Percentiles rank a stretch among this genome's conserved stretches.
These are phyloP conservation scores for Calcarisporium arbuscula DNA, from an alignment of 2,329 filamentous ascomycete genomes.

Conservation along the genomic window DNA sequence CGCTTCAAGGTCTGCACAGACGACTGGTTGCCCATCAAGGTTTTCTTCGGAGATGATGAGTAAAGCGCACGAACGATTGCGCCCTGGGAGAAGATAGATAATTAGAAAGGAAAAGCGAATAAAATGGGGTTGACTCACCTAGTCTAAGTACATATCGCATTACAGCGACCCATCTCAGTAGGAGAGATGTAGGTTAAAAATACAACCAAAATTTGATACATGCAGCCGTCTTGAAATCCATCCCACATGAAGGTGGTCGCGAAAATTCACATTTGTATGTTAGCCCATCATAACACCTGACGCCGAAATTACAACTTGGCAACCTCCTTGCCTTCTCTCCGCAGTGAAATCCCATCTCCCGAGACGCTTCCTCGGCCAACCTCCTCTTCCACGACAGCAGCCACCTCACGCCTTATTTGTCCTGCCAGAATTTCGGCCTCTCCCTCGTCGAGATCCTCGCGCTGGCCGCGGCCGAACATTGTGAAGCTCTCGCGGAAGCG, in stretches of 20 bases:
- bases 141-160: no score
- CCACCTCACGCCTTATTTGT: conserved; percentile 44
- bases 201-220: no score
- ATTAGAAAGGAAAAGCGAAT: conserved; percentile 2
- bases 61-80: conserved; percentile 34
- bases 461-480: conserved; percentile 71
- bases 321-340: neutral
- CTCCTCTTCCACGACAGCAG: conserved; percentile 39
- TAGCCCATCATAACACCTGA: no score
- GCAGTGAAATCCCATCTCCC: conserved; percentile 17
- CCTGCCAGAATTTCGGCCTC: conserved; percentile 58
- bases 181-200: conserved; percentile 1
- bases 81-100: conserved; percentile 2
- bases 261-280: no score
- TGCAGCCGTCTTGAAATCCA: no score
- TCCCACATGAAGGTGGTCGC: no score
- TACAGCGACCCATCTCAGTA: conserved; percentile 3
- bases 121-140: no score
- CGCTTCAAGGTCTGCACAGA: conserved; percentile 81
- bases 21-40: conserved; percentile 65
- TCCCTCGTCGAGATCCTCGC: conserved; percentile 71
- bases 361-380: no score
- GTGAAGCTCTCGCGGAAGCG: conserved; percentile 61
- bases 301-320: conserved; percentile 28
- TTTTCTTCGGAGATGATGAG: conserved; percentile 81